Evolutionary conservation across 495 filamentous ascomycete genomes (phyloP).

Genomic region (Talaromyces ruber): DNA sequence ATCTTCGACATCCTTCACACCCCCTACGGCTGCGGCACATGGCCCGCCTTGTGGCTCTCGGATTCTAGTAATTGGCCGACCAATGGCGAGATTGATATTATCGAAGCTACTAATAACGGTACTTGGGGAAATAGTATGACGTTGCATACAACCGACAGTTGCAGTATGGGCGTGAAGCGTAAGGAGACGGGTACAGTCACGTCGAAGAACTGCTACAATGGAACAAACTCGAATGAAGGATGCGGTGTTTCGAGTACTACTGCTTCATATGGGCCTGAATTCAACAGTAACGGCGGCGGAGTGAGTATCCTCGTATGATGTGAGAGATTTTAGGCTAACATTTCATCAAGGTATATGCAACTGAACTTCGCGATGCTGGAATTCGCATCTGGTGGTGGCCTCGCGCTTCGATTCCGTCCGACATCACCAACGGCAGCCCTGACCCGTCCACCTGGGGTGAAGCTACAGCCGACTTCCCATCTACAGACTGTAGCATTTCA

Average conservation of each 20-base stretch:
- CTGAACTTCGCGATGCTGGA: constrained; percentile 35
- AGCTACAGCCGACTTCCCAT: constrained; percentile 43
- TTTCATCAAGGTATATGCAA: constrained; percentile 28
- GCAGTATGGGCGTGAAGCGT: constrained; percentile 38
- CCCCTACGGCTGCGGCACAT: constrained; percentile 44
- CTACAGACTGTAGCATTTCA: constrained; percentile 37
- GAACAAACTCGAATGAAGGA: constrained; percentile 28
- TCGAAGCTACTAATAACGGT: constrained; percentile 37
- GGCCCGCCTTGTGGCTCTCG: constrained; percentile 56
- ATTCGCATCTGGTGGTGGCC: constrained; percentile 44
- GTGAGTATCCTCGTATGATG: constrained; percentile 15
- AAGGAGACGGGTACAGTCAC: constrained; percentile 26
- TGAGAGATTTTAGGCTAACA: too few relatives aligned
- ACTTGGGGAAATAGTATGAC: constrained; percentile 37
- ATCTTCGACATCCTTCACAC: constrained; percentile 46
- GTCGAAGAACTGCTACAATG: constrained; percentile 26
- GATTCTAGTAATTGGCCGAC: constrained; percentile 50
- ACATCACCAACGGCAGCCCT: constrained; percentile 24
- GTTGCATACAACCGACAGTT: constrained; percentile 33
- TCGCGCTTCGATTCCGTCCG: constrained; percentile 26
- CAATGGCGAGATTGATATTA: constrained; percentile 43
- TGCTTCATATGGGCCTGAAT: constrained; percentile 27
- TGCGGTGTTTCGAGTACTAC: constrained; percentile 31
- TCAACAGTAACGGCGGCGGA: constrained; percentile 41
- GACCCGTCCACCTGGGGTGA: constrained; percentile 40